phyloP scores from a whole-genome alignment of 148 eudicot genomes.

The Silene latifolia region DNA sequence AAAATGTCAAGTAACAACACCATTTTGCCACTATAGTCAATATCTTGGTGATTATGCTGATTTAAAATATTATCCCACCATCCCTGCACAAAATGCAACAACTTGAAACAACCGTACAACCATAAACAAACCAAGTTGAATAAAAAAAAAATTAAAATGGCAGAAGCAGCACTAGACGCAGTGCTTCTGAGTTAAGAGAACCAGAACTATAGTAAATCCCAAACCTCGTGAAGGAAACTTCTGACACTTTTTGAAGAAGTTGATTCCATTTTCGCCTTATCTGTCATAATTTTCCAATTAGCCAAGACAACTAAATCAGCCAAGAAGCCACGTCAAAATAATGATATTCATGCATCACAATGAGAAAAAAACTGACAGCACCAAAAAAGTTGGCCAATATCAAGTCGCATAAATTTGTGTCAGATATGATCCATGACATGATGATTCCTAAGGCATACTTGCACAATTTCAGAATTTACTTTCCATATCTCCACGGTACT shows the following conservation, averaged over 20 bases:
- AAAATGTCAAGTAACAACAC: slow-evolving; percentile 87
- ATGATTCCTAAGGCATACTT: not conserved
- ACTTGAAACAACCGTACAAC: not conserved
- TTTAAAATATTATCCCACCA: slow-evolving; percentile 88
- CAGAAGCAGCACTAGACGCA: slow-evolving; percentile 1
- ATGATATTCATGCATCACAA: slow-evolving; percentile 7
- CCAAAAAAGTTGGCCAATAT: not conserved
- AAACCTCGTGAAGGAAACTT: slow-evolving; percentile 66
- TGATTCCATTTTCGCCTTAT: slow-evolving; percentile 43
- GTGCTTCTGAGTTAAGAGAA: not conserved
- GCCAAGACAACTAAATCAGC: slow-evolving; percentile 8
- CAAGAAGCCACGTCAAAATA: slow-evolving; percentile 2
- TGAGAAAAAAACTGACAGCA: not conserved
- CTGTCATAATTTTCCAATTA: slow-evolving; percentile 33
- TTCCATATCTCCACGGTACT: not conserved
- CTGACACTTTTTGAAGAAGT: slow-evolving; percentile 41
- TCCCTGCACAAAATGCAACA: slow-evolving; percentile 47
- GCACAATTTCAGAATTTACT: not conserved
- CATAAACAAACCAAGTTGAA: not conserved
- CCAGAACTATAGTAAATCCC: slow-evolving; percentile 4
- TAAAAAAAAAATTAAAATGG: not conserved
- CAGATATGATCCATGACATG: not conserved
- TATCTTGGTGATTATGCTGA: slow-evolving; percentile 49
- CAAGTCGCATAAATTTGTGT: not conserved
- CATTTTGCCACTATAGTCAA: slow-evolving; percentile 91